Evolutionary conservation across 768 basidiomycete species (phyloP).

Genomic region (Pisolithus orientalis): DNA sequence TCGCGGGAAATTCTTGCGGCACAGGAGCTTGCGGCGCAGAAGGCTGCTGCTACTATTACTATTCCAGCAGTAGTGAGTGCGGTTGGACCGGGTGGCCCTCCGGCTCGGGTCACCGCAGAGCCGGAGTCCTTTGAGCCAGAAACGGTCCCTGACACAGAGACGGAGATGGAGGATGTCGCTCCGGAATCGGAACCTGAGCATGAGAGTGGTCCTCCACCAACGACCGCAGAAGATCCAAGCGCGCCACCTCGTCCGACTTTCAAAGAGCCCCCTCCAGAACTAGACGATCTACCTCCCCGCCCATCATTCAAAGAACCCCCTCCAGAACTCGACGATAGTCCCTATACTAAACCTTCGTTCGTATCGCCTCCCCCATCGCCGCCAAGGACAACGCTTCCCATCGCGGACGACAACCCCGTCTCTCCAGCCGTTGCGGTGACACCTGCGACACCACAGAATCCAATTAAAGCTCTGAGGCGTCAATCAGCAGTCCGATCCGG

Average conservation of each 20-base stretch:
- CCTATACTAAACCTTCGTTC: conserved; percentile 34
- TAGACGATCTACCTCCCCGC: conserved; percentile 24
- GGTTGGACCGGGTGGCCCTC: conserved; percentile 9
- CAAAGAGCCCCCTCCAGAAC: conserved; percentile 53
- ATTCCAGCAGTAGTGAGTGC: conserved; percentile 11
- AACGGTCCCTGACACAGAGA: neutral
- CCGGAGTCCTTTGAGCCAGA: conserved; percentile 9
- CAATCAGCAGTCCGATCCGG: conserved; percentile 29
- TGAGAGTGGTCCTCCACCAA: conserved; percentile 1
- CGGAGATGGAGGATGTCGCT: conserved; percentile 4
- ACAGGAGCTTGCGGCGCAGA: conserved; percentile 53
- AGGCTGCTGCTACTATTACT: conserved; percentile 33
- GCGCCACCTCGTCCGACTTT: conserved; percentile 40
- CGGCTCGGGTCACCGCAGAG: conserved; percentile 10
- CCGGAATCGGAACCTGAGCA: conserved; percentile 24
- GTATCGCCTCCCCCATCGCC: conserved; percentile 28
- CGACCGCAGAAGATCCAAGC: conserved; percentile 8
- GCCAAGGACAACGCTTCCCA: conserved; percentile 9
- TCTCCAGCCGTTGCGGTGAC: conserved; percentile 34
- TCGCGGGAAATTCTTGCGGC: conserved; percentile 64
- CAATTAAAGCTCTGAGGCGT: conserved; percentile 35
- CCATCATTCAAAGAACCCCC: conserved; percentile 61
- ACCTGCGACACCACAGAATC: conserved; percentile 48
- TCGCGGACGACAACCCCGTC: conserved; percentile 16
- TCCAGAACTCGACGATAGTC: conserved; percentile 45